Conservation (phyloP, 345 rosid species). For the Carallia brachiata region DNA sequence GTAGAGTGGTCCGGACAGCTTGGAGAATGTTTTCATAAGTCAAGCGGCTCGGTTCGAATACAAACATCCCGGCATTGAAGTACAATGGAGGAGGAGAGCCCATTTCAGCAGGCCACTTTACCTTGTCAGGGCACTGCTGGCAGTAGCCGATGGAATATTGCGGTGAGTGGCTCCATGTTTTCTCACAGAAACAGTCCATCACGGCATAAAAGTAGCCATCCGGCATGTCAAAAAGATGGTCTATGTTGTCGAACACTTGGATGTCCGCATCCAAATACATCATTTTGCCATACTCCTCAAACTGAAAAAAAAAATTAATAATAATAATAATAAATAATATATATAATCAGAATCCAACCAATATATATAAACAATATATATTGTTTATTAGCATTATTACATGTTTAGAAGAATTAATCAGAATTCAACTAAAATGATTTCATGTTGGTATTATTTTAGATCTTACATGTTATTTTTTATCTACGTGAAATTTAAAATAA, state of each 20-base stretch:
- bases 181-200: slow-evolving; percentile 26
- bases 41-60: slow-evolving; percentile 19
- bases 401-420: no score
- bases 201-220: slow-evolving; percentile 23
- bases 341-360: no score
- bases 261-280: slow-evolving; percentile 25
- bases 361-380: no score
- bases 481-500: no score
- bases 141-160: slow-evolving; percentile 20
- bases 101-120: slow-evolving; percentile 19
- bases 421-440: no score
- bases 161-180: slow-evolving; percentile 22
- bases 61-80: slow-evolving; percentile 28
- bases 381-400: no score
- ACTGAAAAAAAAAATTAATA: not conserved
- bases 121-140: slow-evolving; percentile 23
- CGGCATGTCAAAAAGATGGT: slow-evolving; percentile 18
- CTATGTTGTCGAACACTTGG: slow-evolving; percentile 27
- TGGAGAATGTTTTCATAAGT: slow-evolving; percentile 21
- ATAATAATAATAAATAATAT: no score
- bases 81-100: slow-evolving; percentile 27
- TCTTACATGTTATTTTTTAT: no score
- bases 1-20: slow-evolving; percentile 14
- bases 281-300: slow-evolving; percentile 25
- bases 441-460: no score